Conservation (phyloP, 1,284 basidiomycete species). For the Apiotrichum gracile region DNA sequence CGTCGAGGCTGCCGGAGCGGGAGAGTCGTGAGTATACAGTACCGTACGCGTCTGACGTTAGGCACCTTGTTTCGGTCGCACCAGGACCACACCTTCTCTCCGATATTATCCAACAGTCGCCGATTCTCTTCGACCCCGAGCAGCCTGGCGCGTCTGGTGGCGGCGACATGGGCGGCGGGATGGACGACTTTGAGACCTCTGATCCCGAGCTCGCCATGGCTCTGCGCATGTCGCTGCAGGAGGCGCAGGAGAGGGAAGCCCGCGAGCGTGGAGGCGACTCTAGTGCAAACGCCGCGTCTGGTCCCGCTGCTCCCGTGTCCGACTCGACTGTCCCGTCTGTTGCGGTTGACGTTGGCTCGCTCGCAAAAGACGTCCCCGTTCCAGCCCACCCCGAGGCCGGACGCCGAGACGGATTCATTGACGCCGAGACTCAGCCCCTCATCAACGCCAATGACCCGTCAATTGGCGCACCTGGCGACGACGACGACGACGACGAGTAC, state of each 20-base stretch:
- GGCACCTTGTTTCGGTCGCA: slow-evolving; percentile 73
- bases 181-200: slow-evolving; percentile 66
- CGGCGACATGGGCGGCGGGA: slow-evolving; percentile 57
- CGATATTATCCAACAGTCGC: slow-evolving; percentile 72
- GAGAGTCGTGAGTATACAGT: slow-evolving; percentile 38
- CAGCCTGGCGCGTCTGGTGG: slow-evolving; percentile 54
- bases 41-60: slow-evolving; percentile 5
- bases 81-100: slow-evolving; percentile 75
- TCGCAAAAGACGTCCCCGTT: slow-evolving; percentile 1
- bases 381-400: slow-evolving; percentile 13
- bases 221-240: slow-evolving; percentile 94
- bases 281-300: neutral
- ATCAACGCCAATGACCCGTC: slow-evolving; percentile 23
- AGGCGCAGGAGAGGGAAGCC: slow-evolving; percentile 64
- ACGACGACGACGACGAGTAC: slow-evolving; percentile 19
- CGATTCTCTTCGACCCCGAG: slow-evolving; percentile 75
- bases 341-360: slow-evolving; percentile 5
- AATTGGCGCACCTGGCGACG: slow-evolving; percentile 23
- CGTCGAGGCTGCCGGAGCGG: slow-evolving; percentile 45
- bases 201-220: slow-evolving; percentile 99
- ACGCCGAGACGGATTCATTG: slow-evolving; percentile 14
- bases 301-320: neutral
- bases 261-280: slow-evolving; percentile 7
- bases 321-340: slow-evolving; percentile 8
- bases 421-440: slow-evolving; percentile 21